phyloP scores from a whole-genome alignment of 129 eudicot species.

The Flaveria brownii region DNA sequence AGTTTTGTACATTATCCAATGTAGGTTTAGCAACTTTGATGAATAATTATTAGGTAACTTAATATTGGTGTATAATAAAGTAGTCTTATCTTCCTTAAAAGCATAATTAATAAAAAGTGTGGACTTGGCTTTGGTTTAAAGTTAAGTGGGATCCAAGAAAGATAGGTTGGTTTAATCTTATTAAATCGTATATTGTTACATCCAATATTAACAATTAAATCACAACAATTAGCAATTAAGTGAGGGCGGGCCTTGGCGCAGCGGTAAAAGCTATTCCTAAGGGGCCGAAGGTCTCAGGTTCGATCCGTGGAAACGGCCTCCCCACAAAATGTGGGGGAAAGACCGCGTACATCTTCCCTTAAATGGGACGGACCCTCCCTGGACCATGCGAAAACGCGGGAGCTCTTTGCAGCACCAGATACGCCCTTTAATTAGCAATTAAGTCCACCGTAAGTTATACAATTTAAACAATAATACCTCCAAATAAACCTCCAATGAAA shows the following conservation, averaged over 20 bases:
- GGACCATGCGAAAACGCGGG: no score
- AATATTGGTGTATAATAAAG: background rate
- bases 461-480: background rate
- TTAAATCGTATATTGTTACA: background rate
- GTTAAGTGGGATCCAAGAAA: conserved; percentile 10
- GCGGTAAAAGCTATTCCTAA: no score
- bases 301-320: no score
- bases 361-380: no score
- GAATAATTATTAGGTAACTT: background rate
- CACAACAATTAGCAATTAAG: background rate
- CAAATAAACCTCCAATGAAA: background rate
- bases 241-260: no score
- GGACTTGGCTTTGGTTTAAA: conserved; percentile 8
- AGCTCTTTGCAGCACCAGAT: no score
- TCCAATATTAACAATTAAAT: background rate
- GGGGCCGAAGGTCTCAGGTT: no score
- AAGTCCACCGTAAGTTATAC: background rate
- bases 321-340: no score
- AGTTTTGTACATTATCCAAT: no score
- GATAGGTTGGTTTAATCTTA: background rate
- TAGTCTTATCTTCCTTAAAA: background rate
- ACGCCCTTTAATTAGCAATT: conserved; percentile 4
- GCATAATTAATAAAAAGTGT: background rate
- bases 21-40: background rate
- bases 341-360: no score